A percentile compares a stretch with the other conserved stretches of the same genome.
phyloP scores from a whole-genome alignment of 2,329 filamentous ascomycete species.

The Chrysoporthe deuterocubensis region DNA sequence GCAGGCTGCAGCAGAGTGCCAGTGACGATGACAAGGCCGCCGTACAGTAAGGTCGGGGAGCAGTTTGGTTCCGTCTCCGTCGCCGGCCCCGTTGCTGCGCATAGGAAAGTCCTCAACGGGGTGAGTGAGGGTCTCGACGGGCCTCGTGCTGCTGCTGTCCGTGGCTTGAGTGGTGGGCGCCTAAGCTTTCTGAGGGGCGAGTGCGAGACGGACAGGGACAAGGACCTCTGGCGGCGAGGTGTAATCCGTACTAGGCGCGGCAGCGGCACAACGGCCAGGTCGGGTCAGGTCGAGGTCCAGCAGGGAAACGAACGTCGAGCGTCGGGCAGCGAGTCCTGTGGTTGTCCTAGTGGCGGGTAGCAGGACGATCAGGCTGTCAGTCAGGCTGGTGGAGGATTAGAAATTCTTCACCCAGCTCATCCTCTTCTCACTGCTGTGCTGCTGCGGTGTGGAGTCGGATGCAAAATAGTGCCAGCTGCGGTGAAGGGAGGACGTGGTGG shows the following conservation, averaged over 20 bases:
- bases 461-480: neutral
- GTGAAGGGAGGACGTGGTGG: neutral
- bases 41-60: neutral
- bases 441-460: neutral
- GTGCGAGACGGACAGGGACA: neutral
- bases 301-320: neutral
- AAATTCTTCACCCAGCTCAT: neutral
- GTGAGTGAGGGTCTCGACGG: neutral
- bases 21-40: slow-evolving; percentile 1
- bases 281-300: neutral
- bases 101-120: no score
- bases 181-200: neutral
- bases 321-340: slow-evolving; percentile 1
- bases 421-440: neutral
- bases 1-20: slow-evolving; percentile 14
- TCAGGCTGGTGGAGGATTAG: neutral
- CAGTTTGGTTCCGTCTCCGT: neutral
- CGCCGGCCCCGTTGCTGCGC: neutral
- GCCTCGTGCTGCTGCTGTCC: neutral
- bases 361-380: neutral
- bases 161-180: neutral
- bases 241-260: neutral
- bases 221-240: neutral
- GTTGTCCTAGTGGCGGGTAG: neutral
- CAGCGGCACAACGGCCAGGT: neutral